These are phyloP conservation scores for Cadophora sp. DNA, from an alignment of 2,329 filamentous ascomycete genomes.

Conservation along the genomic window DNA sequence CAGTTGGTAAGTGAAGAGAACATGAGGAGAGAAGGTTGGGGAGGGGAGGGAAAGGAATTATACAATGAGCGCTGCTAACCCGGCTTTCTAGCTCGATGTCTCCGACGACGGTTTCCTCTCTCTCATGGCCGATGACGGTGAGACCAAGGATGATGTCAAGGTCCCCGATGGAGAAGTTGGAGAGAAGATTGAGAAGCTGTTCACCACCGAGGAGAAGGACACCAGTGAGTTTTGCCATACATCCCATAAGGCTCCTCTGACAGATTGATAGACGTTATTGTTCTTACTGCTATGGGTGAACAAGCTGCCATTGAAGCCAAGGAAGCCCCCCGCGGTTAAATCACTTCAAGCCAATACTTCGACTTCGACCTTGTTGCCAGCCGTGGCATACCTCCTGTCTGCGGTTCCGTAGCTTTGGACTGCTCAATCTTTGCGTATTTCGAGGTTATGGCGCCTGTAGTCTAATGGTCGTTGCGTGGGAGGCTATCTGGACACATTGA, in stretches of 20 bases:
- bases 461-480: conserved; percentile 52
- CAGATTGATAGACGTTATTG: conserved; percentile 73
- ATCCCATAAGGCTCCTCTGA: not conserved
- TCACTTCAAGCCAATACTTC: conserved; percentile 33
- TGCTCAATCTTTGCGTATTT: conserved; percentile 38
- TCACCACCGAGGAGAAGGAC: conserved; percentile 86
- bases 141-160: conserved; percentile 94
- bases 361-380: conserved; percentile 43
- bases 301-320: conserved; percentile 92
- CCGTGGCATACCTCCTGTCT: conserved; percentile 41
- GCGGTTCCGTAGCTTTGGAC: conserved; percentile 33
- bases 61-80: conserved; percentile 12
- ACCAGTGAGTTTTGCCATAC: conserved; percentile 71
- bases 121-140: conserved; percentile 86
- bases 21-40: not conserved
- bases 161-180: conserved; percentile 89
- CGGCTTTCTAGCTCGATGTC: conserved; percentile 76
- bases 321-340: conserved; percentile 71
- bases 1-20: conserved; percentile 79
- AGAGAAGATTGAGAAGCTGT: conserved; percentile 83
- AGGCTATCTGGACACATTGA: conserved; percentile 54
- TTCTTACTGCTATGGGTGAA: conserved; percentile 96
- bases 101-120: conserved; percentile 94
- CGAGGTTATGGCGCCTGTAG: conserved; percentile 44
- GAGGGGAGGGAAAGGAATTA: not conserved